These are phyloP conservation scores for Claviceps pusilla DNA, from an alignment of 2,329 filamentous ascomycete genomes.

Conservation along the genomic window DNA sequence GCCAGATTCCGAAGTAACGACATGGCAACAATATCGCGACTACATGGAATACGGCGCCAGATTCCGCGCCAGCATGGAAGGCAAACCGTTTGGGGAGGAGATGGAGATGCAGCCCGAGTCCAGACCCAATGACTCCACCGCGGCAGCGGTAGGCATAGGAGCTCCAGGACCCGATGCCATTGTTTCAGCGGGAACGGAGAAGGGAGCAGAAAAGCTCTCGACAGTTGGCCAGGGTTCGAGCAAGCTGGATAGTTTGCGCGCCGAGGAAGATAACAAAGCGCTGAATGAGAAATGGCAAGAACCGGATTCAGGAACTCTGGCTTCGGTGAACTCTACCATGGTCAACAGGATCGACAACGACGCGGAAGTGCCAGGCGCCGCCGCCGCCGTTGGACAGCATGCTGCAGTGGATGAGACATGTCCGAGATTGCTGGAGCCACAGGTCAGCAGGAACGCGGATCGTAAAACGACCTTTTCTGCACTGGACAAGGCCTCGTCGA, in stretches of 20 bases:
- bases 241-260: conserved; percentile 18
- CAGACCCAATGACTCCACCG: conserved; percentile 11
- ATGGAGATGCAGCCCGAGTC: conserved; percentile 28
- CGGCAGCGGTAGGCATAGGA: conserved; percentile 26
- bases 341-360: conserved; percentile 5
- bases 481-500: conserved; percentile 31
- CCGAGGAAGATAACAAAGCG: conserved; percentile 15
- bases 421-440: conserved; percentile 19
- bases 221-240: conserved; percentile 12
- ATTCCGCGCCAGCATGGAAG: conserved; percentile 54
- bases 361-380: conserved; percentile 19
- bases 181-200: conserved; percentile 20
- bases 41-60: conserved; percentile 62
- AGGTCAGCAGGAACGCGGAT: conserved; percentile 26
- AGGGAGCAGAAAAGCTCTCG: conserved; percentile 14
- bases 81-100: conserved; percentile 37
- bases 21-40: conserved; percentile 86
- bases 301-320: conserved; percentile 5
- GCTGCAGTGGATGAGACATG: conserved; percentile 24
- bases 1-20: conserved; percentile 87
- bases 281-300: conserved; percentile 20
- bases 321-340: conserved; percentile 26
- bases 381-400: conserved; percentile 25
- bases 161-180: conserved; percentile 26
- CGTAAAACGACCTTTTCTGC: conserved; percentile 43